Evolutionary conservation across 1,139 yeast genomes (phyloP), one percentile per base, ranked within the genome.

Genomic region (Geotrichum fermentans): DNA sequence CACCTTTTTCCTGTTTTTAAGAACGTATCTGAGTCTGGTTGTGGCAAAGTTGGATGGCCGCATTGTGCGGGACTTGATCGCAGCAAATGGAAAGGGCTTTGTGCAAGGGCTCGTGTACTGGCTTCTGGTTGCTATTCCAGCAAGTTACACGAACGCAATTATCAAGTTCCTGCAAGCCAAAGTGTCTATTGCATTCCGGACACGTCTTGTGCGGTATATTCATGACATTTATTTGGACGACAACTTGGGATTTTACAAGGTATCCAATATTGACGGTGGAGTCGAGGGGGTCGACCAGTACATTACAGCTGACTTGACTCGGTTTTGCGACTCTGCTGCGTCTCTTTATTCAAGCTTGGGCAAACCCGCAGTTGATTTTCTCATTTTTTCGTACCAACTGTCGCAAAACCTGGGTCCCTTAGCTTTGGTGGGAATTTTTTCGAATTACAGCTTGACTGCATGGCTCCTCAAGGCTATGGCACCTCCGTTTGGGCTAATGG

Each of bases 21-120:
- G 97, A 67, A 90, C 97, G 0, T 90, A 92, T 85, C 73, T 90
- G 52, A 84, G 95, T 28, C 73, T 90, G 52, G 70, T 89, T 52
- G 89, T 90, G 40, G 95, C 97, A 3, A 83, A 84, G 62, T 72
- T 90, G 46, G 97, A 90, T 67, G 97, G 97, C 61, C 92, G 86
- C 63, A 84, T 90, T 47, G 96, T 89, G 42, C 83, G 87, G 63
- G 94, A 89, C 65, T 77, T 90, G 63, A 88, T 90, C 59, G 84
- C 90, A 30, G 90, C 89, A 14, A 80, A 84, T 58, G 89, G 92
- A 6, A 77, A 73, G 56, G 83, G 83, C 53, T 89, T 90, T 59
- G 64, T 82, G 39, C 73, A 87, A 55, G 96, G 90, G 62, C 72
- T 90, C 65, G 75, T 80, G 11, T 84, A 85, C 65, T 90, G 97